Base-by-base conservation (phyloP, 371 early-diverging fungal species). In the Sporodiniella umbellata region DNA sequence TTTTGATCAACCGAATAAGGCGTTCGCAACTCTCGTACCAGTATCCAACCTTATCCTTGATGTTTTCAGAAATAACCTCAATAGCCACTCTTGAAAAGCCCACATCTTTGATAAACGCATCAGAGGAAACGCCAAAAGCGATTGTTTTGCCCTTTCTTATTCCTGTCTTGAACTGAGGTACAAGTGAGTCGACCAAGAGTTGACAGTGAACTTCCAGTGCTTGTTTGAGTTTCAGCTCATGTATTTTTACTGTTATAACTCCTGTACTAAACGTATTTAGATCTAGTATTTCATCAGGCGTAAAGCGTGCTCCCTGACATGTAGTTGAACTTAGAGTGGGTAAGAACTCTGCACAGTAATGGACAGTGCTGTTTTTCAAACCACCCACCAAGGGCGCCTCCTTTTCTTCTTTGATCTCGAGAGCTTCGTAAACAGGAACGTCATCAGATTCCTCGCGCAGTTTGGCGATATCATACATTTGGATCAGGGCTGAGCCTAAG, bases 341-440 rank as follows among this genome's bases (percentile, higher is more conserved):
- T 42, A 78, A 66, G 60, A 90, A 90, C 33, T 81, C 72, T 3
- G 85, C 83, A 6, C 68, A 62, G 55, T 83, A 90, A 33, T 63
- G 64, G 8, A 90, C 48, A 12, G 72, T 71, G 15, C 89, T 88
- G 58, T 78, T 84, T 46, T 56, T 52, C 26, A 78, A 55, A 7
- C 30, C 33, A 18, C 30, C 33, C n/a, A 21, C 39, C 28, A 39
- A 5, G 25, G 39, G 17, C 1, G 15, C 48, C 53, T 65, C 66
- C 66, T 64, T 57, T 28, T 71, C 68, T 28, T 72, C 57, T 17
- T 54, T 69, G 3, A 33, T 18, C 0, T 46, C 52, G 4, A 55
- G 52, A 12, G 63, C 21, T 24, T 61, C 64, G 46, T 64, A 67
- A 65, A 62, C 71, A 8, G 57, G 40, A 17, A 59, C 64, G 15